These are phyloP conservation scores for Westerdykella aurantiaca DNA, from an alignment of 2,329 filamentous ascomycete species.

Conservation along the genomic window DNA sequence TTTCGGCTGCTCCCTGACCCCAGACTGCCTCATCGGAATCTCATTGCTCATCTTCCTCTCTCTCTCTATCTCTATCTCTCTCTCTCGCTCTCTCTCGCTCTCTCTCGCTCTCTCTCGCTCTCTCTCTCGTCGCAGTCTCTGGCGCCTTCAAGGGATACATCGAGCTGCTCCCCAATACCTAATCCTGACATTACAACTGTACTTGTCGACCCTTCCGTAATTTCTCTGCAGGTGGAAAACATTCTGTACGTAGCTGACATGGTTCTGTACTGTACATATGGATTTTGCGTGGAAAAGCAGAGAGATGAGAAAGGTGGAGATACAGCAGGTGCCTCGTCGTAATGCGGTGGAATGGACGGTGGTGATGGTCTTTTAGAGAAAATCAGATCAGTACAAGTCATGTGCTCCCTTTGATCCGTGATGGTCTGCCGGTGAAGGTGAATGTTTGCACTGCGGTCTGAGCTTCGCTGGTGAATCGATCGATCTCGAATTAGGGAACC, in stretches of 20 bases:
- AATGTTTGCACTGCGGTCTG: too few relatives aligned
- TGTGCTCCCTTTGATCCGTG: background rate
- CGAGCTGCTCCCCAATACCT: conserved; percentile 3
- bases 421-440: too few relatives aligned
- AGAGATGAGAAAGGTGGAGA: conserved; percentile 14
- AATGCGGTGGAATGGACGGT: conserved; percentile 20
- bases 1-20: too few relatives aligned
- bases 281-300: conserved; percentile 7
- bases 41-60: too few relatives aligned
- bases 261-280: conserved; percentile 13
- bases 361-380: conserved; percentile 7
- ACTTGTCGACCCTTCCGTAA: conserved; percentile 20
- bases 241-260: conserved; percentile 11
- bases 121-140: background rate
- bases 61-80: too few relatives aligned
- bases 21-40: too few relatives aligned
- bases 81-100: too few relatives aligned
- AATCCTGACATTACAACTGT: conserved; percentile 13
- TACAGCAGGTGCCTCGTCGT: conserved; percentile 19
- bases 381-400: background rate
- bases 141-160: background rate
- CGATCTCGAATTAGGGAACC: conserved; percentile 1
- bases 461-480: background rate
- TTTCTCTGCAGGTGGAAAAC: conserved; percentile 23
- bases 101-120: too few relatives aligned